Base-by-base conservation (phyloP, 2,329 filamentous ascomycete genomes). In the Periglandula ipomoeae region DNA sequence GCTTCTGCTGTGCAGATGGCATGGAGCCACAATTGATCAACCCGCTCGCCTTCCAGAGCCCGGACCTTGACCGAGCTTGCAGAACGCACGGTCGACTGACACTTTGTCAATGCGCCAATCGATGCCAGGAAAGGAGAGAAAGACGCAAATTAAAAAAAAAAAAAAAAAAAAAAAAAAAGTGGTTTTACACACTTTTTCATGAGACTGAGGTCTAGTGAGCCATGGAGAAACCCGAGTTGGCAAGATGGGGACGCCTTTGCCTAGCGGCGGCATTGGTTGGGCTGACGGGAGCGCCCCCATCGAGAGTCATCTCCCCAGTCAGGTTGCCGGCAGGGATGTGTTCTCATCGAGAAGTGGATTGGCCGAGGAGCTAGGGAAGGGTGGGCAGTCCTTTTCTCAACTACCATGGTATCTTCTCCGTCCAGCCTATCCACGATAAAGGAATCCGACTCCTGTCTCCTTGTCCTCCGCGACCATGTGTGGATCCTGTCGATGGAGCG, bases 191-290 rank as follows among this genome's bases (percentile, higher is more conserved):
- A n/a, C 39, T 11, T 32, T 10, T 4, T 32, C 10, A 32, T 30
- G 9, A 27, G 41, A 20, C 17, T 24, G 20, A 32, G 23, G 47
- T 32, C 35, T 22, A 22, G 40, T 19, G 30, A 40, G 47, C 10
- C 24, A 49, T 37, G 48, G 42, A 47, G 48, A 47, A 34, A 42
- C 39, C 46, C 32, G 27, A 34, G 32, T 43, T 32, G 20, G 46
- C 44, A 41, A 42, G 38, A 46, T 22, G 35, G 42, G 37, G 35
- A 46, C 26, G 22, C 41, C 34, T 51, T 35, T 39, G 43, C 34
- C 48, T 51, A 52, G 48, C 48, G 48, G 50, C 50, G 48, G 50
- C 50, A 49, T 32, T 51, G 47, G 41, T 20, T 39, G 39, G 49
- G 49, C 23, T 48, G 49, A 48, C 40, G 47, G 39, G 44, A 47